These are phyloP conservation scores for Suillus sp. DNA, from an alignment of 768 basidiomycete species.

Conservation along the genomic window DNA sequence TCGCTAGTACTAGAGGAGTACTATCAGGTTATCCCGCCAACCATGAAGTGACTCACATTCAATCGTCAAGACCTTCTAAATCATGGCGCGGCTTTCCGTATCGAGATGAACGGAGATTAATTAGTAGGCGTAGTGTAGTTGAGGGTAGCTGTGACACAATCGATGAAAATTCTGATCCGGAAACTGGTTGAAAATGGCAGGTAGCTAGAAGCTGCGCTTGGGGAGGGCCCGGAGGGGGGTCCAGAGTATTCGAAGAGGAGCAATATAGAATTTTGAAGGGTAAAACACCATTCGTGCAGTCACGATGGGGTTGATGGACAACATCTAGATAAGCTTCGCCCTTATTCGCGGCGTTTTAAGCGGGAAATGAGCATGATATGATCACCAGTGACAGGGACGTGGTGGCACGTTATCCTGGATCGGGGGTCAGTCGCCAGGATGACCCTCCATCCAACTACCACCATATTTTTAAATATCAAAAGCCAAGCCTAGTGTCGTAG, in stretches of 20 bases:
- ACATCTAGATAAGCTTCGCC: neutral
- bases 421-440: neutral
- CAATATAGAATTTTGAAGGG: neutral
- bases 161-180: neutral
- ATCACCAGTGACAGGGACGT: neutral
- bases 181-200: neutral
- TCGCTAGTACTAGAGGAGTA: neutral
- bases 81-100: neutral
- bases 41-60: neutral
- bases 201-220: neutral
- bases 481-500: neutral
- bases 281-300: neutral
- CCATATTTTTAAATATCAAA: neutral
- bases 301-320: neutral
- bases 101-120: neutral
- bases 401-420: neutral
- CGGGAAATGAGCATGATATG: neutral
- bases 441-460: too few relatives aligned
- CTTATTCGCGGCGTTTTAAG: constrained; percentile 2
- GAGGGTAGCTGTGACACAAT: neutral
- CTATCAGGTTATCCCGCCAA: neutral
- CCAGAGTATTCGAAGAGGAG: neutral
- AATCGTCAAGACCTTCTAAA: neutral
- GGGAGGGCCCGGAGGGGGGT: neutral
- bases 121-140: neutral